Percentiles rank a stretch among this genome's conserved stretches.
Evolutionary conservation across 108 stramenopile genomes (phyloP).

Genomic region (Mayamaea pseudoterrestris): DNA sequence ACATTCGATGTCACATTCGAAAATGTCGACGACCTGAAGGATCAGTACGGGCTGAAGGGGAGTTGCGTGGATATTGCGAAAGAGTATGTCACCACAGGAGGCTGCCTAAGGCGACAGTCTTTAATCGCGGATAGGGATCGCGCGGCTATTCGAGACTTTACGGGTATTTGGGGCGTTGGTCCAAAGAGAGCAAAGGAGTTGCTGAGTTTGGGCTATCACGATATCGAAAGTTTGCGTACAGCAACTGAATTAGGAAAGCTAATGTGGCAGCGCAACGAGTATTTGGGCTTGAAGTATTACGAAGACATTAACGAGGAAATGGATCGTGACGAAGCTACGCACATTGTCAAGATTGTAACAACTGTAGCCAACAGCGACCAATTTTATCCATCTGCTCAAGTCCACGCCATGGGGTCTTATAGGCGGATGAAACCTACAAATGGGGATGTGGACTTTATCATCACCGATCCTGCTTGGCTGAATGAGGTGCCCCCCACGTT

Average conservation of each 20-base stretch:
- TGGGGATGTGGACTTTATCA: slow-evolving; percentile 45
- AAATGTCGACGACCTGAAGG: slow-evolving; percentile 8
- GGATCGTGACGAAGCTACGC: slow-evolving; percentile 27
- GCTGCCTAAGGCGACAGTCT: neutral
- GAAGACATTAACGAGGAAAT: slow-evolving; percentile 44
- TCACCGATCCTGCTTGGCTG: slow-evolving; percentile 15
- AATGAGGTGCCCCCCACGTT: slow-evolving; percentile 17
- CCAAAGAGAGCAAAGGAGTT: slow-evolving; percentile 18
- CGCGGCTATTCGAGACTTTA: slow-evolving; percentile 25
- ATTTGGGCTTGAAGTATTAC: slow-evolving; percentile 40
- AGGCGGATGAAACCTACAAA: slow-evolving; percentile 24
- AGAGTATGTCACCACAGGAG: slow-evolving; percentile 12
- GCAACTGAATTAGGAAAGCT: slow-evolving; percentile 8
- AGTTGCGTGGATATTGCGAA: slow-evolving; percentile 15
- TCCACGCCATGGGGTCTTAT: slow-evolving; percentile 38
- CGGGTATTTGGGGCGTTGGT: slow-evolving; percentile 49
- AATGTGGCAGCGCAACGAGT: slow-evolving; percentile 20
- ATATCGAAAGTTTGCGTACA: slow-evolving; percentile 22
- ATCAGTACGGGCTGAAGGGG: slow-evolving; percentile 17
- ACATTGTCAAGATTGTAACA: slow-evolving; percentile 20
- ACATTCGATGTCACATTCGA: slow-evolving; percentile 34
- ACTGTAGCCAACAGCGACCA: slow-evolving; percentile 1
- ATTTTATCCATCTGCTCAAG: slow-evolving; percentile 20
- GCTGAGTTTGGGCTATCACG: slow-evolving; percentile 8
- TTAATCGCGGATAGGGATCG: slow-evolving; percentile 18